Base-by-base conservation (phyloP, 768 basidiomycete species). In the Pleurotus giganteus region DNA sequence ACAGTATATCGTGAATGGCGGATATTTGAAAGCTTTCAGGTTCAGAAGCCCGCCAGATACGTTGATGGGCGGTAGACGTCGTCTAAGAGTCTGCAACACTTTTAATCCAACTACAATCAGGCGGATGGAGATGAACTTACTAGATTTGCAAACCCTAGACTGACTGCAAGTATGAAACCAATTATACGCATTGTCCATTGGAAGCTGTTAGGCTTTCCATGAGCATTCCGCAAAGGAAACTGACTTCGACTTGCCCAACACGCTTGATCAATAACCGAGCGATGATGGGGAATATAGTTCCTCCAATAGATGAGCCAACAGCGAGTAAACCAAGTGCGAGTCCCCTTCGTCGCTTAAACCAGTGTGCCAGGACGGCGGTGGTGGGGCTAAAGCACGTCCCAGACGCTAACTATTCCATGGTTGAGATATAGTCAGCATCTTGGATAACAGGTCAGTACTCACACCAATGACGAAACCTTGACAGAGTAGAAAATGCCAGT, bases 401-500 rank as follows among this genome's bases (percentile, higher is more conserved):
- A 28, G 72, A 72, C 8, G 76, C 76, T 4, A 77, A 53, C 78
- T 79, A 50, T 17, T n/a, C 34, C 21, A 11, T 23, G 23, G 13
- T 29, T 42, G 31, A 17, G 52, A 3, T 23, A 51, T 19, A 5
- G n/a, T 43, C 21, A 47, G 17, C 37, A 41, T 1, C 77, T 27
- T 15, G 4, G 24, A 34, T 74, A 58, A 15, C 36, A 32, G 52
- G 28, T 50, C 46, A 36, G 19, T 13, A 60, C 85, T 56, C 55
- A 88, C 83, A 19, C 89, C 89, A 11, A 83, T 67, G 0, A 77
- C 78, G 32, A 91, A 60, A 0, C 89, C 89, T 65, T 91, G 89
- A 56, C 82, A 89, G 0, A 91, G 74, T 21, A 91, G 61, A 60
- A 91, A 86, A 4, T 91, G 87, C 90, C 89, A 91, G 61, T 84